Percentiles rank a stretch among this genome's conserved stretches.
Conservation (phyloP, 1,139 yeast genomes). For the Arxiozyma slooffiae region DNA sequence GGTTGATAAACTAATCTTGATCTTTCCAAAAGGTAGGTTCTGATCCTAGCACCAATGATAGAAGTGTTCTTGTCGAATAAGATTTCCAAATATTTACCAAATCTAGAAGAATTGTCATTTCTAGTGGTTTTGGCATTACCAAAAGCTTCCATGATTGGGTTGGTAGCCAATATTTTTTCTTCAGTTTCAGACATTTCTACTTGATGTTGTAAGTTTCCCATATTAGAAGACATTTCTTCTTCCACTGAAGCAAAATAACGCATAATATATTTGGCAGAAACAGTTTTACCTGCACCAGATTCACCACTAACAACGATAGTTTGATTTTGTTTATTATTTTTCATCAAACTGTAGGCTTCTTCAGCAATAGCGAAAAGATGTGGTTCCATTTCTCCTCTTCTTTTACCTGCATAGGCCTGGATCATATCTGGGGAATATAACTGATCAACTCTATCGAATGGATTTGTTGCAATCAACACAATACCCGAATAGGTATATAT, state of each 20-base stretch:
- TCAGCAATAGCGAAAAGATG: slow-evolving; percentile 97
- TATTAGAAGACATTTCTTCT: slow-evolving; percentile 30
- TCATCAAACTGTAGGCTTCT: slow-evolving; percentile 94
- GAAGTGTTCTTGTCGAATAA: slow-evolving; percentile 66
- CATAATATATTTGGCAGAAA: slow-evolving; percentile 95
- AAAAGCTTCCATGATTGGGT: slow-evolving; percentile 97
- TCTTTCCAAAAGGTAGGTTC: slow-evolving; percentile 88
- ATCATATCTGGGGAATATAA: slow-evolving; percentile 87
- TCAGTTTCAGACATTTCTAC: slow-evolving; percentile 88
- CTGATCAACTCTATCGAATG: slow-evolving; percentile 88
- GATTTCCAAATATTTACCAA: slow-evolving; percentile 92
- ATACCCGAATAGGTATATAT: slow-evolving; percentile 97
- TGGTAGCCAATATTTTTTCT: slow-evolving; percentile 91
- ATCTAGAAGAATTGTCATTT: slow-evolving; percentile 94
- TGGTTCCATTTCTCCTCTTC: slow-evolving; percentile 93
- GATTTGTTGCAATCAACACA: slow-evolving; percentile 93
- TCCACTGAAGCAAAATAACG: slow-evolving; percentile 98
- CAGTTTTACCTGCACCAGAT: slow-evolving; percentile 99
- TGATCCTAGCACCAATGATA: slow-evolving; percentile 88
- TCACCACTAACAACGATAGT: slow-evolving; percentile 97
- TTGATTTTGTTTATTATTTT: slow-evolving; percentile 75
- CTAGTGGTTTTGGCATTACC: slow-evolving; percentile 98
- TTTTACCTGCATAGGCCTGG: slow-evolving; percentile 91
- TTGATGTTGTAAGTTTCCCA: slow-evolving; percentile 33
- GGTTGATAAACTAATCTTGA: slow-evolving; percentile 95